Base-by-base conservation (phyloP, 2,329 filamentous ascomycete species). In the Chaetomiaceae sp. region DNA sequence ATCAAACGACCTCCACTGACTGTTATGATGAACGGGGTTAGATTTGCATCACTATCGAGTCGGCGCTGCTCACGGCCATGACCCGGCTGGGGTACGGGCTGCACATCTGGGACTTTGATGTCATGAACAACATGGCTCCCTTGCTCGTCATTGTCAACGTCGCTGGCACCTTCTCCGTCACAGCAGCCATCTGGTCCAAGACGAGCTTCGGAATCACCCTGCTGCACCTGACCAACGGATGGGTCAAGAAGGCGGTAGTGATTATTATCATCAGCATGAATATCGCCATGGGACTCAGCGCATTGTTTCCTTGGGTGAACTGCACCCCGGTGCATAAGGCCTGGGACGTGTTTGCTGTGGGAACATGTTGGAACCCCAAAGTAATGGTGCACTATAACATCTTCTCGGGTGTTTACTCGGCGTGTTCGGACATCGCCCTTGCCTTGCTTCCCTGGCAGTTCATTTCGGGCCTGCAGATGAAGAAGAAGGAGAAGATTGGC, bases 121-220 rank as follows among this genome's bases (percentile, higher is more conserved):
- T 41, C 63, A 38, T 51, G 56, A 13, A 49, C 37, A 54, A 60
- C 30, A 55, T 57, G 53, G 12, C 33, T 7, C 20, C 35, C 6
- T 23, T 57, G 10, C 34, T 57, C 17, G 17, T 51, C 17, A 39
- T 51, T 5, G 23, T 60, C 16, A 58, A 58, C 35, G 43, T 59
- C 5, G 54, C 57, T 16, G 59, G 55, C 25, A 60, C 60, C 44
- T 64, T 64, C 37, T 65, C 61, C 9, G 62, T 65, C 40, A 53
- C 63, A 5, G 65, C 62, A 1, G 62, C 68, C 13, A 58, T 64
- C 1, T 63, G 62, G 59, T 65, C 65, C 57, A 72, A 71, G 59
- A 70, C 66, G 0, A 68, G 68, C 0, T 69, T 71, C 50, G 68
- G 65, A 14, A 53, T 69, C 27, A 70, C 66, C 1, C 58, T 70